Conservation (phyloP, 2,329 filamentous ascomycete species). For the Microsporum ferrugineum region DNA sequence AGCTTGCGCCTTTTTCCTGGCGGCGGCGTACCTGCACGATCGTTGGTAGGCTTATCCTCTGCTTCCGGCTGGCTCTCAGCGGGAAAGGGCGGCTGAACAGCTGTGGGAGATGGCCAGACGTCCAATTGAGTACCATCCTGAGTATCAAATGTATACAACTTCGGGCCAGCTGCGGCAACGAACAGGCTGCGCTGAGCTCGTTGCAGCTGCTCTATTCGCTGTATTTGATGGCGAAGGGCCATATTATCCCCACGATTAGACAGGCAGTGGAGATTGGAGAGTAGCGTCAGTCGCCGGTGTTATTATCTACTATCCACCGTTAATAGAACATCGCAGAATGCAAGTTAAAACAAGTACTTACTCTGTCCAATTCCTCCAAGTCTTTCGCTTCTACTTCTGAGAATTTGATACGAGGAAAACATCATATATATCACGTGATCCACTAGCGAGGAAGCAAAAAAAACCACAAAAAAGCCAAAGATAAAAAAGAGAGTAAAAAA, state of each 20-base stretch:
- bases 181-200: slow-evolving; percentile 39
- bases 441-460: slow-evolving; percentile 24
- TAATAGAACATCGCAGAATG: not conserved
- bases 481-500: not conserved
- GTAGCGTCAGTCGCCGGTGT: not conserved
- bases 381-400: not conserved
- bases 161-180: slow-evolving; percentile 61
- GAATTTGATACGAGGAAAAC: no score
- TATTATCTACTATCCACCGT: not conserved
- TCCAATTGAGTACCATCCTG: slow-evolving; percentile 48
- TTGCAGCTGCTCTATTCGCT: slow-evolving; percentile 42
- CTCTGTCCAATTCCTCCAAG: not conserved
- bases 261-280: not conserved
- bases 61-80: not conserved
- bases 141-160: slow-evolving; percentile 56
- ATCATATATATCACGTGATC: slow-evolving; percentile 19
- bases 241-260: slow-evolving; percentile 16
- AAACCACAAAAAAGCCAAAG: slow-evolving; percentile 14
- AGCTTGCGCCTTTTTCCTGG: slow-evolving; percentile 37
- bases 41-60: not conserved
- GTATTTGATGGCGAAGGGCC: slow-evolving; percentile 46
- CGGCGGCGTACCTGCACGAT: slow-evolving; percentile 22
- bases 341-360: not conserved
- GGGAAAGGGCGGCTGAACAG: not conserved
- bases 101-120: slow-evolving; percentile 41